Evolutionary conservation across 1,284 basidiomycete species (phyloP), one percentile per base, ranked within the genome.

Genomic region (Paramarasmius palmivorus): DNA sequence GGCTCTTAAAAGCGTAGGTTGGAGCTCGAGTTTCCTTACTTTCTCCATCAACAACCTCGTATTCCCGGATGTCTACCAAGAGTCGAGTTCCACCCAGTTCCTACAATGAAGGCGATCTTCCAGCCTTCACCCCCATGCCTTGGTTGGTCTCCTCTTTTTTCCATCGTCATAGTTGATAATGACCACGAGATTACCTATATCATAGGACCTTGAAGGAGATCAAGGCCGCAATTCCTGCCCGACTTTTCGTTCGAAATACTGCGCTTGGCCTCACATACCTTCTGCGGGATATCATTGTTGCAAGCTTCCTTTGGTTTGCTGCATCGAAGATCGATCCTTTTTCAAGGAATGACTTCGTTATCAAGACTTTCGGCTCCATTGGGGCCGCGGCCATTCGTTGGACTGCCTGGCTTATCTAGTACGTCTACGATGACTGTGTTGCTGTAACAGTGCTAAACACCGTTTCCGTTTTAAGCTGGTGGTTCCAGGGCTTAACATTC

Each of bases 401-500:
- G 57, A 34, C 51, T 49, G 41, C 42, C 10, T 58, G 57, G 57
- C 12, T 42, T 35, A 35, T 42, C 10, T 58, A 58, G 57, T 58
- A 20, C 49, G 57, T 53, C 14, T 4, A 12, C 10, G 2, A 50
- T 22, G 12, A 5, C 22, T 9, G n/a, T 20, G 22, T 19, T 26
- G 20, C 22, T 5, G 26, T n/a, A 20, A 10, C n/a, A 10, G 7
- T 49, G 22, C 25, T 46, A 25, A 46, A n/a, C 10, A 29, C 5
- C 25, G n/a, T 17, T 4, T 25, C 25, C 14, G 17, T 20, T 15
- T 32, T 35, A 19, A 55, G 53, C 61, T 84, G 82, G 81, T 84
- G 81, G 82, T 81, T 83, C 61, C 81, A 84, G 65, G 81, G 81
- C 12, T 71, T 84, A 9, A 73, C 78, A 26, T 79, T 84, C 60